Base-by-base conservation (phyloP, 2,329 filamentous ascomycete genomes). In the Cytospora piceicola region DNA sequence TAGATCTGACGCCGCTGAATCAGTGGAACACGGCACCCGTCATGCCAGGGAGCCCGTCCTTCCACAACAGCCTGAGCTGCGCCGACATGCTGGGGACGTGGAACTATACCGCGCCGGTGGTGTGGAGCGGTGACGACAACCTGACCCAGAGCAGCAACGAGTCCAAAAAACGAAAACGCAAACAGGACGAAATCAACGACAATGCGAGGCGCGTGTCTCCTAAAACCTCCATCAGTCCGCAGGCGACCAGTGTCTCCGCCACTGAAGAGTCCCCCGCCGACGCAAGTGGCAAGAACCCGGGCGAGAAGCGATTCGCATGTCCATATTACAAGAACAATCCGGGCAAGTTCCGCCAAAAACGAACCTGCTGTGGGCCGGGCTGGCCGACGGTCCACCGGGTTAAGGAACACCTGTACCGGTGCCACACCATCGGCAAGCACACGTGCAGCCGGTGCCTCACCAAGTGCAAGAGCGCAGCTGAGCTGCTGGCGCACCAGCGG, bases 241-340 rank as follows among this genome's bases (percentile, higher is more conserved):
- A 64, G 46, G 55, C 46, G 27, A 53, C 59, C 36, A 58, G 59
- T 32, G 57, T 63, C 9, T 63, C 66, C 8, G 54, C 39, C 4
- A 52, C 55, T 8, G 66, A 67, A 17, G 64, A 64, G 51, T 61
- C 66, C 17, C 55, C 56, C 8, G 51, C 61, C 39, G 63, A 64
- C n/a, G 14, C 56, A 27, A 63, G 22, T 9, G 49, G 12, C 8
- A 30, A 51, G 52, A 58, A 64, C 32, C 5, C 61, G 8, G 30
- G 32, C 15, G 67, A 67, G 39, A 68, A 67, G 58, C 60, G 63
- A 36, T 69, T 69, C 32, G 67, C 67, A 8, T 69, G 67, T 52
- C 67, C 67, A 55, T 69, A 66, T 32, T 69, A 69, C 49, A 69
- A 69, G 24, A 69, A 65, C 46, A 68, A 69, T 39, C 66, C 65